phyloP scores from a whole-genome alignment of 345 rosid genomes.

The Diplotaxis tenuifolia region DNA sequence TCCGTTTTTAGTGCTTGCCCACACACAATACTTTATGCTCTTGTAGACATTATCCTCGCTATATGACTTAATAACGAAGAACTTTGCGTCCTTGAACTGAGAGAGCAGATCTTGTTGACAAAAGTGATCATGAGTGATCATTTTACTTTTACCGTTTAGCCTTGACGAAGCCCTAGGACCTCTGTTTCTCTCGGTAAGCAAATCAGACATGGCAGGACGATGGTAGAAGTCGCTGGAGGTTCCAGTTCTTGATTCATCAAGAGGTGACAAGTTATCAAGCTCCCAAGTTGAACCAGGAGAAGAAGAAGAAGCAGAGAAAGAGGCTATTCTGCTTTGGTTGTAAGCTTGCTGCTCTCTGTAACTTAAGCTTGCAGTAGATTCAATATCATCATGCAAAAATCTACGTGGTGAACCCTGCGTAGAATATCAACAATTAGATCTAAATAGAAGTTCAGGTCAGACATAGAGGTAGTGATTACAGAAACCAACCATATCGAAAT shows the following conservation, averaged over 20 bases:
- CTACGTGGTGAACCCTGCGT: conserved; percentile 48
- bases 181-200: conserved; percentile 54
- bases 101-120: conserved; percentile 42
- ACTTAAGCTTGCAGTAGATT: conserved; percentile 42
- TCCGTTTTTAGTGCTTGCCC: conserved; percentile 88
- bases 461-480: background rate
- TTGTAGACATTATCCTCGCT: conserved; percentile 91
- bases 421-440: conserved; percentile 29
- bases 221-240: conserved; percentile 47
- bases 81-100: conserved; percentile 57
- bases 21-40: conserved; percentile 82
- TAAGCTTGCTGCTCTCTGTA: conserved; percentile 44
- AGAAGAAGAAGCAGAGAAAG: conserved; percentile 40
- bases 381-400: conserved; percentile 44
- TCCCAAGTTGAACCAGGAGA: conserved; percentile 36
- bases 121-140: conserved; percentile 33
- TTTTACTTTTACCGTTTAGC: conserved; percentile 43
- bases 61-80: conserved; percentile 82
- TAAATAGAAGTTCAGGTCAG: background rate
- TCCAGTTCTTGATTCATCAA: conserved; percentile 47
- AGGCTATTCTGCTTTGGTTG: conserved; percentile 33
- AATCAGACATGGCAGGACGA: conserved; percentile 45
- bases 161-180: conserved; percentile 61
- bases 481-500: conserved; percentile 47
- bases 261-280: conserved; percentile 46